phyloP scores from a whole-genome alignment of 164 flowering plant species.

The Magnolia sinica region DNA sequence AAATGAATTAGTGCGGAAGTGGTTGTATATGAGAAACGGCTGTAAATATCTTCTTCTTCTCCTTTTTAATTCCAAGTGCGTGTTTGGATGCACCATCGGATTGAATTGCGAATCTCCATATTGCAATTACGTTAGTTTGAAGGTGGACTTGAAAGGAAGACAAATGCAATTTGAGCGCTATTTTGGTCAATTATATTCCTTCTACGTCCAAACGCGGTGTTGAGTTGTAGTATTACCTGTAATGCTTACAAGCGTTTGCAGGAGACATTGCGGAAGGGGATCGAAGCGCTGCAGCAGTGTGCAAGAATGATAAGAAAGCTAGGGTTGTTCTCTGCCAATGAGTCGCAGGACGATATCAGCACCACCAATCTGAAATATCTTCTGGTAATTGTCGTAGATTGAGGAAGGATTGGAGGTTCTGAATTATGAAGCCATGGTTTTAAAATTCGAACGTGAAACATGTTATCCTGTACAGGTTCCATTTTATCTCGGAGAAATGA shows the following conservation, averaged over 20 bases:
- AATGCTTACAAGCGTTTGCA: slow-evolving; percentile 11
- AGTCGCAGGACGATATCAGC: slow-evolving; percentile 91
- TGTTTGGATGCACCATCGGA: not conserved
- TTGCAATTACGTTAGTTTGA: no score
- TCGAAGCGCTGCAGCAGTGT: slow-evolving; percentile 37
- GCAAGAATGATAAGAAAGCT: slow-evolving; percentile 78
- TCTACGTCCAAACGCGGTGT: no score
- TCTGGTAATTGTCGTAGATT: slow-evolving; percentile 41
- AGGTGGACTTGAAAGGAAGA: no score
- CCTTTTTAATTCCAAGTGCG: not conserved
- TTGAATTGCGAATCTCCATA: not conserved
- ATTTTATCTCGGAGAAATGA: slow-evolving; percentile 83
- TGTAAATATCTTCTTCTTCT: not conserved
- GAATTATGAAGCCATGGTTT: no score
- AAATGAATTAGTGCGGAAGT: no score
- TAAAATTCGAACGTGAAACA: not conserved
- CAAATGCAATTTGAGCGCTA: no score
- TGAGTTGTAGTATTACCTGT: no score
- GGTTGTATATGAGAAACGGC: no score
- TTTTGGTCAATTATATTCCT: no score
- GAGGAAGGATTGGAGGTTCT: no score
- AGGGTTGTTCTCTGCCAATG: slow-evolving; percentile 77
- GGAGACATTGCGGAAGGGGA: slow-evolving; percentile 62
- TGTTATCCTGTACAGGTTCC: slow-evolving; percentile 56
- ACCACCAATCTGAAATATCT: slow-evolving; percentile 79